phyloP scores from a whole-genome alignment of 1,139 yeast species.

The Yamadazyma spencermartinsiae region DNA sequence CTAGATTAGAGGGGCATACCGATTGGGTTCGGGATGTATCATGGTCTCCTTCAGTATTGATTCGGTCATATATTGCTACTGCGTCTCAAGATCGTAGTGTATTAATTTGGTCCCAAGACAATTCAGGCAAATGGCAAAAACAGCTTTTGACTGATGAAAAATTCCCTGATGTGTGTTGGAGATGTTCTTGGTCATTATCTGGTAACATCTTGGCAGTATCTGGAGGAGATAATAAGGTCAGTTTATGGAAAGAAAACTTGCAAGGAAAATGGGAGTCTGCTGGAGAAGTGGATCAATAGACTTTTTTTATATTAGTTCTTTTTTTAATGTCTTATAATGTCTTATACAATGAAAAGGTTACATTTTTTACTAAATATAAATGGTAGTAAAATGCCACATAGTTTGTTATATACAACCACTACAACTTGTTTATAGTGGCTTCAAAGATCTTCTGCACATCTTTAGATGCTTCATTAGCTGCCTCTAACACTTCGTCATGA shows the following conservation, averaged over 20 bases:
- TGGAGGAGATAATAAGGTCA: constrained; percentile 94
- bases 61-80: constrained; percentile 91
- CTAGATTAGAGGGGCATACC: constrained; percentile 80
- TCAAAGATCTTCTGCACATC: constrained; percentile 76
- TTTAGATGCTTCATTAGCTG: constrained; percentile 74
- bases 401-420: constrained; percentile 5
- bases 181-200: constrained; percentile 95
- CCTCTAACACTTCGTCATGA: constrained; percentile 85
- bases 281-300: constrained; percentile 82
- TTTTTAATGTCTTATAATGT: constrained; percentile 3
- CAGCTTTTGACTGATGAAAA: constrained; percentile 71
- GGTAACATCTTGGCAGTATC: constrained; percentile 95
- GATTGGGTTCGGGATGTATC: constrained; percentile 99
- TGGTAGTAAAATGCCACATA: neutral
- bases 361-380: neutral
- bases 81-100: constrained; percentile 98
- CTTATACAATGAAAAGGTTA: constrained; percentile 1
- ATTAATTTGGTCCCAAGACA: constrained; percentile 84
- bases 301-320: neutral
- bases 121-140: constrained; percentile 76
- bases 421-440: constrained; percentile 55
- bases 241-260: constrained; percentile 93
- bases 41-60: constrained; percentile 91
- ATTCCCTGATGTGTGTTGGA: constrained; percentile 97
- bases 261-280: constrained; percentile 97